These are phyloP conservation scores for Candida sonorensis DNA, from an alignment of 805 yeast species.

Conservation along the genomic window DNA sequence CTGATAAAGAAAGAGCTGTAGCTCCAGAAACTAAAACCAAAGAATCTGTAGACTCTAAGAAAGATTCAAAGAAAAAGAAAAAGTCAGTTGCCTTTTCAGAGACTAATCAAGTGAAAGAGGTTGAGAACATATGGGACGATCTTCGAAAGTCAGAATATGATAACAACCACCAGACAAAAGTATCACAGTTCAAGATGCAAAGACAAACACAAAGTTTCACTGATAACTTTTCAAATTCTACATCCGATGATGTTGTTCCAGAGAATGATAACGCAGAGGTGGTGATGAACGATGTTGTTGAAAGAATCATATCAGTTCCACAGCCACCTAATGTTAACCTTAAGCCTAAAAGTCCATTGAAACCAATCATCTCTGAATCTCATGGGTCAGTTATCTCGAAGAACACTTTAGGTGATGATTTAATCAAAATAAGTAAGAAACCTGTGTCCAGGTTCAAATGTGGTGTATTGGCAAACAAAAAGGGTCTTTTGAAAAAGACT, in stretches of 20 bases:
- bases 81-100: slow-evolving; percentile 52
- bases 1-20: not conserved
- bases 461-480: slow-evolving; percentile 11
- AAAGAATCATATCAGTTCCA: slow-evolving; percentile 3
- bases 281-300: slow-evolving; percentile 15
- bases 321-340: not conserved
- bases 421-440: slow-evolving; percentile 8
- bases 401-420: slow-evolving; percentile 1
- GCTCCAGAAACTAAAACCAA: no score
- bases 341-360: not conserved
- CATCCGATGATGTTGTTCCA: no score
- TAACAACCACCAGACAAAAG: slow-evolving; percentile 6
- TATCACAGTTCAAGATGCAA: slow-evolving; percentile 13
- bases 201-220: slow-evolving; percentile 19
- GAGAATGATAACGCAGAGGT: slow-evolving; percentile 4
- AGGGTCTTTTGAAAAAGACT: no score
- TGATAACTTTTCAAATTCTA: no score
- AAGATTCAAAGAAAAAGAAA: no score
- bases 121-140: slow-evolving; percentile 49
- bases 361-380: not conserved
- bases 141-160: slow-evolving; percentile 26
- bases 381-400: no score
- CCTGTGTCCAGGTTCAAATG: slow-evolving; percentile 6
- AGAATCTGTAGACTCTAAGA: no score
- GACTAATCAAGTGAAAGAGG: slow-evolving; percentile 48